These are phyloP conservation scores for Solanum infundibuliforme DNA, from an alignment of 257 asterid species.

Conservation along the genomic window DNA sequence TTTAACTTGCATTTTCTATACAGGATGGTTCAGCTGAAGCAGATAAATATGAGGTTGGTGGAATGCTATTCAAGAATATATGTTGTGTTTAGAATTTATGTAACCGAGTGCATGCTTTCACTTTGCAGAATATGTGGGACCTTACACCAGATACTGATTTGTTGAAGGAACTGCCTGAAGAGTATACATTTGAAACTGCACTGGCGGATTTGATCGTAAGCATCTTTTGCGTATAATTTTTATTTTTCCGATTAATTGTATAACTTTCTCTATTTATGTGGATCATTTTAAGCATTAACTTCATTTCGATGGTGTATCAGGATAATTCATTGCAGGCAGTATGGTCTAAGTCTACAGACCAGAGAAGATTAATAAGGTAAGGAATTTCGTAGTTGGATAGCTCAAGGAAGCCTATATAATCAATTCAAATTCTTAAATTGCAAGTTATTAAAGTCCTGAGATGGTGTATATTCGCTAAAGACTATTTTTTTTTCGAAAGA, in stretches of 20 bases:
- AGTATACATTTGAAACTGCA: conserved; percentile 59
- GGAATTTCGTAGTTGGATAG: not conserved
- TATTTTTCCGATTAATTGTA: not conserved
- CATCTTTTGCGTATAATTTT: not conserved
- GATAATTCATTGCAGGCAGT: conserved; percentile 80
- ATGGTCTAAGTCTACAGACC: conserved; percentile 33
- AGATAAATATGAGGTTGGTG: conserved; percentile 40
- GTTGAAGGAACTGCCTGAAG: conserved; percentile 57
- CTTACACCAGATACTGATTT: conserved; percentile 66
- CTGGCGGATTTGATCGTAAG: conserved; percentile 76
- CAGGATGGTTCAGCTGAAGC: conserved; percentile 61
- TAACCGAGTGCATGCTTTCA: not conserved
- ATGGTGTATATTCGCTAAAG: not conserved
- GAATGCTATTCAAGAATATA: not conserved
- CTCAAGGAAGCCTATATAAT: not conserved
- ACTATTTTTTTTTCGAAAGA: not conserved
- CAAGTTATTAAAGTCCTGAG: not conserved
- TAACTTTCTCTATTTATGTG: not conserved
- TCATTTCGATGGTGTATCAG: conserved; percentile 20
- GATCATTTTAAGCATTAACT: not conserved
- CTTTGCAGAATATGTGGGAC: conserved; percentile 76
- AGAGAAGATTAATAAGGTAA: conserved; percentile 49
- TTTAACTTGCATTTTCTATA: conserved; percentile 4
- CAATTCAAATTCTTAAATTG: not conserved
- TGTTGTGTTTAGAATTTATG: not conserved